Base-by-base conservation (phyloP, 1,284 basidiomycete genomes). In the Ganoderma boninense region DNA sequence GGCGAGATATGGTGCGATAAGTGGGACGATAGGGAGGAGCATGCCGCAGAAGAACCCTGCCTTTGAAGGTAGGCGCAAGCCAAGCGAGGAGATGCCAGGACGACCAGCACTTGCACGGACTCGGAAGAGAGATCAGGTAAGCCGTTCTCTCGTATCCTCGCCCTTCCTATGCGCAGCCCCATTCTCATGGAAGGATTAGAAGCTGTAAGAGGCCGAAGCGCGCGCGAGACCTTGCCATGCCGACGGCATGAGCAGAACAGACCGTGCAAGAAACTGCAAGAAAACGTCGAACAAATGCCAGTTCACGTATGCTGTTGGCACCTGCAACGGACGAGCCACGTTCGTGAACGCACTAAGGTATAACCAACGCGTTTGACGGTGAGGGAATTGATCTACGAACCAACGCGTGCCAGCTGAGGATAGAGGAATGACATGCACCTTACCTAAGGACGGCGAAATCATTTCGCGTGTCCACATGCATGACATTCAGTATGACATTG, bases 401-500 rank as follows among this genome's bases (percentile, higher is more conserved):
- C 23, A 23, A 49, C 20, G n/a, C 44, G 18, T 29, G 10, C 14
- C 49, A 52, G 52, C 52, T 56, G 8, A 56, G 54, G 23, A 29
- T 29, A 29, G 32, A 29, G 32, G 54, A 35, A 32, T 57, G 54
- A 18, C 54, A 35, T 57, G 29, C 54, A 29, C 11, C 23, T 29
- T 18, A 57, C 23, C 32, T 23, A 60, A 20, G 18, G 32, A 32
- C 35, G 35, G 18, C 23, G 13, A 4, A 40, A 40, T 40, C 18
- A 38, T 13, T 6, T 40, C 57, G 60, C 38, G 60, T 29, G 38
- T 44, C 23, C 13, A 35, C 20, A n/a, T n/a, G n/a, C 40, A 23
- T 40, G n/a, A 44, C 18, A 29, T 52, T 46, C 61, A 40, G 61
- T 26, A 62, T 62, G 61, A 46, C 46, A 40, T 46, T 68, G 67